These are phyloP conservation scores for Ogataea siamensis DNA, from an alignment of 805 yeast genomes.

Conservation along the genomic window DNA sequence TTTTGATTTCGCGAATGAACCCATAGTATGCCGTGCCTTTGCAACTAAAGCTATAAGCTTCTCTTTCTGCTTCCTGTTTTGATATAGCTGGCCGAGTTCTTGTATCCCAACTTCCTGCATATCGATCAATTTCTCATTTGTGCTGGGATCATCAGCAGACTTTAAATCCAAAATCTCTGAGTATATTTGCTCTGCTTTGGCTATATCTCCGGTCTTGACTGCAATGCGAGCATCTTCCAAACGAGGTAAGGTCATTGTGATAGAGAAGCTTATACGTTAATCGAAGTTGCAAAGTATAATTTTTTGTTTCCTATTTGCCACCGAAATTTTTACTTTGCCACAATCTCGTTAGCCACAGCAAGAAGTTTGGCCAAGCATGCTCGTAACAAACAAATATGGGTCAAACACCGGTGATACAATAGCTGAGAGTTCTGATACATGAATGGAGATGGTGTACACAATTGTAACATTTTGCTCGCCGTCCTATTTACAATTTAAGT, in stretches of 20 bases:
- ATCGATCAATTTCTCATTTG: slow-evolving; percentile 43
- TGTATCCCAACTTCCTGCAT: slow-evolving; percentile 67
- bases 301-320: too few species aligned
- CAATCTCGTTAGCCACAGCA: too few species aligned
- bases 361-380: too few species aligned
- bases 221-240: slow-evolving; percentile 64
- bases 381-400: too few species aligned
- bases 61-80: slow-evolving; percentile 42
- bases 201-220: slow-evolving; percentile 45
- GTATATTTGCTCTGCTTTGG: slow-evolving; percentile 61
- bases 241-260: slow-evolving; percentile 32
- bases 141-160: slow-evolving; percentile 13
- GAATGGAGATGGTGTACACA: too few species aligned
- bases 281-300: too few species aligned
- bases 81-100: slow-evolving; percentile 74
- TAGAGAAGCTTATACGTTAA: background rate
- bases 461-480: slow-evolving; percentile 1
- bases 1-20: slow-evolving; percentile 83
- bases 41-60: slow-evolving; percentile 62
- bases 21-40: slow-evolving; percentile 65
- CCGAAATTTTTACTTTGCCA: slow-evolving; percentile 13
- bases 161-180: slow-evolving; percentile 42
- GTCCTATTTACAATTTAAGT: background rate
- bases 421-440: too few species aligned
- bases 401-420: too few species aligned